A percentile compares a stretch with the other conserved stretches of the same genome.
Evolutionary conservation across 495 filamentous ascomycete genomes (phyloP).

Genomic region (Daldinia vernicosa): DNA sequence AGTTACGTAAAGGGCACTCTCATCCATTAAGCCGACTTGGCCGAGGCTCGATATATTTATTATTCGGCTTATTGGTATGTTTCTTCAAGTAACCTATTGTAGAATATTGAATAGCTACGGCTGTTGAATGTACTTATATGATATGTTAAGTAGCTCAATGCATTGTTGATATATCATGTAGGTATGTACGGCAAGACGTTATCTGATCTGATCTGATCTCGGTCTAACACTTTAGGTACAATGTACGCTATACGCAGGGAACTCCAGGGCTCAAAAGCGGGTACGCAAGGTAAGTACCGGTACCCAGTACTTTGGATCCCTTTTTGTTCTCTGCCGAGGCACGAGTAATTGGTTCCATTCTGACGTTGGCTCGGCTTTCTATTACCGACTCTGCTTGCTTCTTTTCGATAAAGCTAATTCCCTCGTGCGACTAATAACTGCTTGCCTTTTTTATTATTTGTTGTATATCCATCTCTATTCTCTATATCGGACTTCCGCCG

Average conservation of each 20-base stretch:
- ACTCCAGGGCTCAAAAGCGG: neutral
- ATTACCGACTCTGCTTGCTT: constrained; percentile 32
- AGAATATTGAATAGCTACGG: too few relatives aligned
- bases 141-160: too few relatives aligned
- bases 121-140: too few relatives aligned
- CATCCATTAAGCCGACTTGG: constrained; percentile 37
- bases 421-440: neutral
- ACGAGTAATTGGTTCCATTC: constrained; percentile 8
- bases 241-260: too few relatives aligned
- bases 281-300: neutral
- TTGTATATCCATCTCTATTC: too few relatives aligned
- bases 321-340: constrained; percentile 30
- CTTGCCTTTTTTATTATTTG: neutral
- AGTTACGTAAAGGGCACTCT: neutral
- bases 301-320: constrained; percentile 17
- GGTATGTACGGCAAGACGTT: neutral
- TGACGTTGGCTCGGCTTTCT: constrained; percentile 37
- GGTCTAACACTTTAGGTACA: neutral
- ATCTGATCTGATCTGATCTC: neutral
- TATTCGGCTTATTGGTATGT: neutral
- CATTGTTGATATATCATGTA: neutral
- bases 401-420: constrained; percentile 12
- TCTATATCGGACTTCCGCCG: constrained; percentile 2
- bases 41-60: constrained; percentile 23
- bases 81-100: neutral